Conservation (phyloP, 495 filamentous ascomycete species). For the Daldinia bambusicola region DNA sequence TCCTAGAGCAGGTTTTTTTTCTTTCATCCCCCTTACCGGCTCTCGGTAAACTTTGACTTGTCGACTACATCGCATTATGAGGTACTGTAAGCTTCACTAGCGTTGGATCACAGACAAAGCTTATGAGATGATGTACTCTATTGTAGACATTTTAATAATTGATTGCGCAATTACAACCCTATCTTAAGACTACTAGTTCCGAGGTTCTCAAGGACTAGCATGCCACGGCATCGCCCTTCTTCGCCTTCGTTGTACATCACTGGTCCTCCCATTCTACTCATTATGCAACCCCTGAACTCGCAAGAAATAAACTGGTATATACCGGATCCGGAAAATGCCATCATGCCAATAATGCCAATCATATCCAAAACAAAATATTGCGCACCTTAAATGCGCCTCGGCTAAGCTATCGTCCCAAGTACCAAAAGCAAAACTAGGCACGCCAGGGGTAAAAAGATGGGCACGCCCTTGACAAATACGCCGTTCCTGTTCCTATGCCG, state of each 20-base stretch:
- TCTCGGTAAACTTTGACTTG: slow-evolving; percentile 5
- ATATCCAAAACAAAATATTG: slow-evolving; percentile 14
- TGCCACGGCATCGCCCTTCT: background rate
- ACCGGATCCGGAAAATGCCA: slow-evolving; percentile 45
- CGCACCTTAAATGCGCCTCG: slow-evolving; percentile 20
- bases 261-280: slow-evolving; percentile 12
- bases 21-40: background rate
- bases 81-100: background rate
- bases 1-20: slow-evolving; percentile 6
- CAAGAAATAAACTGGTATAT: slow-evolving; percentile 38
- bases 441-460: slow-evolving; percentile 26
- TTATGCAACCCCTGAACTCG: background rate
- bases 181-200: background rate
- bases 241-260: background rate
- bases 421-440: slow-evolving; percentile 19
- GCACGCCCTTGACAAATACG: slow-evolving; percentile 33
- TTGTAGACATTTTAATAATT: slow-evolving; percentile 13
- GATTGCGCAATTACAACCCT: slow-evolving; percentile 23
- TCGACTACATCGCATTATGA: background rate
- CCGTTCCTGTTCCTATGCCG: slow-evolving; percentile 32
- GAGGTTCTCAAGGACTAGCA: background rate
- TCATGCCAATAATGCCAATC: slow-evolving; percentile 24
- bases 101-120: slow-evolving; percentile 12
- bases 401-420: slow-evolving; percentile 19
- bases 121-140: background rate